Percentiles rank a stretch among this genome's conserved stretches.
These are phyloP conservation scores for Daldinia childiae DNA, from an alignment of 495 filamentous ascomycete genomes.

Conservation along the genomic window DNA sequence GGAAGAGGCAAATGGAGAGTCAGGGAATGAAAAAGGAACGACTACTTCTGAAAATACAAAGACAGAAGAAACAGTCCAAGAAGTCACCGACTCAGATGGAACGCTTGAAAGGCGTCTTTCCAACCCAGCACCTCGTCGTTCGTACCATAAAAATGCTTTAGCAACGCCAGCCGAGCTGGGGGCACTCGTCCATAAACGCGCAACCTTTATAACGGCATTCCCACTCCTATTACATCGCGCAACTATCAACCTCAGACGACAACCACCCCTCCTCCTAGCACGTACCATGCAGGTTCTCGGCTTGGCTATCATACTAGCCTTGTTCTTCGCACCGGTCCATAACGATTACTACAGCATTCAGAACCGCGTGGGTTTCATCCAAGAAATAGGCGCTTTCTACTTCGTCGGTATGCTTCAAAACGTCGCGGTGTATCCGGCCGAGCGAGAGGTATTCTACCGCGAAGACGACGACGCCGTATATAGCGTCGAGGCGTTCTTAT, in stretches of 20 bases:
- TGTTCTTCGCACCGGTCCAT: conserved; percentile 77
- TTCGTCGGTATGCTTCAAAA: conserved; percentile 84
- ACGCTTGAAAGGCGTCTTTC: conserved; percentile 25
- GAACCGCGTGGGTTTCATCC: conserved; percentile 74
- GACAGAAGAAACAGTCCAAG: conserved; percentile 2
- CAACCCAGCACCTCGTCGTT: conserved; percentile 31
- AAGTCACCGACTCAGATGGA: conserved; percentile 6
- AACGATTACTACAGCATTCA: conserved; percentile 73
- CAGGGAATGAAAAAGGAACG: background rate
- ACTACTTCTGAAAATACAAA: background rate
- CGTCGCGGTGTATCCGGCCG: conserved; percentile 73
- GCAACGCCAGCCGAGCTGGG: conserved; percentile 76
- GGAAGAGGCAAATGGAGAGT: conserved; percentile 8
- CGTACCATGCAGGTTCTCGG: conserved; percentile 74
- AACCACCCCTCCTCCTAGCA: conserved; percentile 69
- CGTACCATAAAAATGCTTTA: conserved; percentile 51
- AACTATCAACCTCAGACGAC: conserved; percentile 71
- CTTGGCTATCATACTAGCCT: conserved; percentile 68
- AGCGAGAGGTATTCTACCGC: conserved; percentile 75
- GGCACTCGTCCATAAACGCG: conserved; percentile 66
- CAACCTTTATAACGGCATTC: conserved; percentile 68
- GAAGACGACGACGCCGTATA: conserved; percentile 76
- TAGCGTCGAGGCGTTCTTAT: conserved; percentile 71
- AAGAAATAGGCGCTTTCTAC: conserved; percentile 74
- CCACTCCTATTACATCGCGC: conserved; percentile 71